Percentiles rank a stretch among this genome's conserved stretches.
These are phyloP conservation scores for Helotiales sp. DNA, from an alignment of 2,329 filamentous ascomycete genomes.

Conservation along the genomic window DNA sequence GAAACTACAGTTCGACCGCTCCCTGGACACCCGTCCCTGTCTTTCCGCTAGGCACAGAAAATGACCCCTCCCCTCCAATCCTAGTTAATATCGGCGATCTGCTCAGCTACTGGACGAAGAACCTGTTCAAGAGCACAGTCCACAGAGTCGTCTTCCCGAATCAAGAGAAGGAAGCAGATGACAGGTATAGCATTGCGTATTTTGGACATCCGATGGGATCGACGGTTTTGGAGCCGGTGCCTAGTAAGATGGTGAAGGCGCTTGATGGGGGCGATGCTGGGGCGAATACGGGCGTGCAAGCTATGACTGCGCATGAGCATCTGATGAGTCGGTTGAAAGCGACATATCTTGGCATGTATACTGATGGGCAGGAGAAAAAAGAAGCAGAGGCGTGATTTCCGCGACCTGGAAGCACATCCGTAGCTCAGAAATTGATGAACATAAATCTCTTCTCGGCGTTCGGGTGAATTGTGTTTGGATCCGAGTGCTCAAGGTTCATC, in stretches of 20 bases:
- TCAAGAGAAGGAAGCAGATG: slow-evolving; percentile 55
- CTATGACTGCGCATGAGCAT: slow-evolving; percentile 68
- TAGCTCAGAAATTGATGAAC: background rate
- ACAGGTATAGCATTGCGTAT: slow-evolving; percentile 70
- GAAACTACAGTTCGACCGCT: slow-evolving; percentile 45
- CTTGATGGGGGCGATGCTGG: slow-evolving; percentile 43
- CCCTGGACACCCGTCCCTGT: slow-evolving; percentile 71
- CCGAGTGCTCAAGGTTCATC: too few species aligned
- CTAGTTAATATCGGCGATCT: slow-evolving; percentile 74
- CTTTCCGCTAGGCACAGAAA: slow-evolving; percentile 62
- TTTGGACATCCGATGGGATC: slow-evolving; percentile 68
- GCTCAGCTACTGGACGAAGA: slow-evolving; percentile 87
- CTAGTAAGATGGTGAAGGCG: slow-evolving; percentile 60
- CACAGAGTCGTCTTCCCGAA: slow-evolving; percentile 82
- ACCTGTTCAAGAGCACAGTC: slow-evolving; percentile 83
- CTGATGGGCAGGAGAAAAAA: slow-evolving; percentile 41
- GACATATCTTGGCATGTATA: slow-evolving; percentile 62
- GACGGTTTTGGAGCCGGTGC: slow-evolving; percentile 60
- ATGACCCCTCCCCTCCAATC: slow-evolving; percentile 69
- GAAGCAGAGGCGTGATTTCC: background rate
- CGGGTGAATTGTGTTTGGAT: too few species aligned
- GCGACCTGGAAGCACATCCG: background rate
- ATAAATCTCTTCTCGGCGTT: too few species aligned
- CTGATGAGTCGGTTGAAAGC: slow-evolving; percentile 63
- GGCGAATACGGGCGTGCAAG: slow-evolving; percentile 50